Conservation (phyloP, 2,329 filamentous ascomycete genomes). For the Cytospora paraplurivora region DNA sequence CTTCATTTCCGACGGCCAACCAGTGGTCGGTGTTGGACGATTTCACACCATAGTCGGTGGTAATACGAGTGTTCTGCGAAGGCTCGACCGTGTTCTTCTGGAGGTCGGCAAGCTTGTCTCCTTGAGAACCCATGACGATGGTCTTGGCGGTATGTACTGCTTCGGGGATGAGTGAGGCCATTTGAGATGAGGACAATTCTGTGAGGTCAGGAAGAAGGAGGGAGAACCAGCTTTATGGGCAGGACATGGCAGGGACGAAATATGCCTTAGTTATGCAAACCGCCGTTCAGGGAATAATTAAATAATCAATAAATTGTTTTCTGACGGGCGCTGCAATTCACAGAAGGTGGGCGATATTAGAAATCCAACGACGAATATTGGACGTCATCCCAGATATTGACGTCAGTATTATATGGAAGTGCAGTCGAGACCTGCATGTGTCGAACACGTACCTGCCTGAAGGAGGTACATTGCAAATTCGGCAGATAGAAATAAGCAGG, state of each 20-base stretch:
- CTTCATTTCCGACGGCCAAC: slow-evolving; percentile 65
- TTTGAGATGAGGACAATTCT: neutral
- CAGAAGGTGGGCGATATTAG: slow-evolving; percentile 9
- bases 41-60: slow-evolving; percentile 76
- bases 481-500: too few species aligned
- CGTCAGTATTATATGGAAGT: slow-evolving; percentile 12
- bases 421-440: neutral
- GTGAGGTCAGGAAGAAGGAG: neutral
- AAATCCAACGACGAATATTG: slow-evolving; percentile 23
- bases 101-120: slow-evolving; percentile 65
- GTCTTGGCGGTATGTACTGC: slow-evolving; percentile 42
- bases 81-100: slow-evolving; percentile 60
- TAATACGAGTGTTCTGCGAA: slow-evolving; percentile 61
- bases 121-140: slow-evolving; percentile 45
- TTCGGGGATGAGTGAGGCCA: slow-evolving; percentile 35
- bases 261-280: neutral
- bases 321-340: neutral
- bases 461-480: too few species aligned
- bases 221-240: neutral
- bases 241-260: neutral
- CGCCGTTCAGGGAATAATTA: neutral
- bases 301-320: neutral
- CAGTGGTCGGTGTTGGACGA: slow-evolving; percentile 76
- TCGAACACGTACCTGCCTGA: too few species aligned
- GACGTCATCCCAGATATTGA: slow-evolving; percentile 12